Evolutionary conservation across 2,329 filamentous ascomycete genomes (phyloP), one percentile per base, ranked within the genome.

Genomic region (Diaporthe nobilis): DNA sequence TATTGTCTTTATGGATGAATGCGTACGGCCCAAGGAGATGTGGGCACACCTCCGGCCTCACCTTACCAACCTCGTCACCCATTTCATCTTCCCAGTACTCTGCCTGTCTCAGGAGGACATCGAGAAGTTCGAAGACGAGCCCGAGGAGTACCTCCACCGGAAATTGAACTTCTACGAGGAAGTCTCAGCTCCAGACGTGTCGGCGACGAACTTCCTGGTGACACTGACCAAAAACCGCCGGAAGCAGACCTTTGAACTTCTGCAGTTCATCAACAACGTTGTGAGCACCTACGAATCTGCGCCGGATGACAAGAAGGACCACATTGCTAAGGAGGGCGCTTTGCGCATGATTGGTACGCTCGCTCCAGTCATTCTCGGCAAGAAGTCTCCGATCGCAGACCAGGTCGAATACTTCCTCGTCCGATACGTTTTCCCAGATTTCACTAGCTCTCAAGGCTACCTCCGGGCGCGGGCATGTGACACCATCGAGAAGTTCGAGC

Each of bases 391-490:
- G 1, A 98, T 99, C 79, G 97, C 96, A 49, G 94, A 98, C 82
- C 95, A 98, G 85, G 96, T 98, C 75, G 97, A 99, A 85, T 98
- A 98, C 85, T 99, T 99, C 89, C 94, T 99, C 79, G 96, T 98
- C 72, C 94, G 96, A 81, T 98, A 98, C 82, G 97, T 99, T 75
- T 98, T 99, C 88, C 97, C 97, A 63, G 97, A 99, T 82, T 99
- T 99, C 88, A 93, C 95, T 80, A 98, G 95, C 85, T 89, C 92
- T 20, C 94, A 98, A 82, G 97, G 96, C 49, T 98, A 96, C 86
- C 91, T 99, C 67, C 94, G 97, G 75, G 97, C 97, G 47, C 93
- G 97, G 78, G 97, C 97, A 79, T 99, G 97, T 85, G 96, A 99
- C 83, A 98, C 96, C 0, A 92, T 99, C 76, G 97, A 98, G 88